Evolutionary conservation across 257 asterid genomes (phyloP), one percentile per base, ranked within the genome.

Genomic region (Verbena officinalis): DNA sequence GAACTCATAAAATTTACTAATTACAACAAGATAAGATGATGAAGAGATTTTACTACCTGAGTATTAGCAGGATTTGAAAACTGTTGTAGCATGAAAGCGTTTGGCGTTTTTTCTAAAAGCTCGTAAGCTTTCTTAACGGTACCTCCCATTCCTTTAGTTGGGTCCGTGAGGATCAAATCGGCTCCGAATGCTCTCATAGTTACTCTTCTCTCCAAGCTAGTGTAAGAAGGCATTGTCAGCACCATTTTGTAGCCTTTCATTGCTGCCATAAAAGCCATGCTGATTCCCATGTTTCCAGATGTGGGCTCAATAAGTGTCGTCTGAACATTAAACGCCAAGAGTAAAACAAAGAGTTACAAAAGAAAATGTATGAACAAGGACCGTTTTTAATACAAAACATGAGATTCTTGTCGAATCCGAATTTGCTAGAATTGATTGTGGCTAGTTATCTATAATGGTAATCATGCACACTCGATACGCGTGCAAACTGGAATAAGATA

Each of bases 181-280:
- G 99, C 99, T 43, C 99, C 99, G 45, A 94, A 94, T 2, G 95
- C 95, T 61, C 88, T 94, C 99, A 94, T 94, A 0, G 88, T 75
- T 58, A 94, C 99, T 70, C 99, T 78, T 71, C 99, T 83, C 60
- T 94, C 99, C 75, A 90, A 74, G 80, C 99, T 94, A 1, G 99
- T 94, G 44, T 94, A 94, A 23, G 99, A 94, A 0, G 99, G 99
- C 99, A 94, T 94, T 4, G 99, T 90, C n/a, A 94, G 78, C 21
- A 94, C 94, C 99, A 88, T 94, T 34, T 84, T 94, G 91, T 94
- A 94, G 19, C 99, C 97, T 72, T 79, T 90, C 95, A 94, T 75
- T 14, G 99, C 96, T 7, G 99, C 99, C 80, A 94, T 84, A 64
- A 94, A 94, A 2, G 99, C 97, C 96, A 94, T 77, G 69, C 99